A percentile compares a stretch with the other conserved stretches of the same genome.
Conservation (phyloP, 805 yeast species). For the Ogataea parapolymorpha region DNA sequence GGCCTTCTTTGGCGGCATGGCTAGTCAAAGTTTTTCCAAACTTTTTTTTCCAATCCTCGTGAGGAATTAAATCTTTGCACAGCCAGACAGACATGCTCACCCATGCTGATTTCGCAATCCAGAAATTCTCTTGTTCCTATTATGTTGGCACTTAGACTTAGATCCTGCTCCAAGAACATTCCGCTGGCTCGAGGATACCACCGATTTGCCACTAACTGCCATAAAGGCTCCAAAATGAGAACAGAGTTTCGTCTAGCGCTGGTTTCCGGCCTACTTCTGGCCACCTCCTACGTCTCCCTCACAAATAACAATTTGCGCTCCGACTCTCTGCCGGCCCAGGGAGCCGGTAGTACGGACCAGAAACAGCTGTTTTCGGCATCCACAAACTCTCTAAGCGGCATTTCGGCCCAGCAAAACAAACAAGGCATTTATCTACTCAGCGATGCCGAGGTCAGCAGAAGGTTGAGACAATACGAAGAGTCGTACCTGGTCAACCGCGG, state of each 20-base stretch:
- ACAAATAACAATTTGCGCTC: conserved; percentile 27
- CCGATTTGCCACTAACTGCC: neutral
- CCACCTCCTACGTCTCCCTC: conserved; percentile 32
- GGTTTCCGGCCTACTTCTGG: conserved; percentile 33
- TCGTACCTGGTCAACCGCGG: conserved; percentile 78
- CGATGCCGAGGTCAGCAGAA: conserved; percentile 68
- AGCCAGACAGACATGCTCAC: conserved; percentile 16
- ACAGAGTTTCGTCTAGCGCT: conserved; percentile 31
- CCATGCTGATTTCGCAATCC: conserved; percentile 13
- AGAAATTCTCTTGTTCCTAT: conserved; percentile 5
- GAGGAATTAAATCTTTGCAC: conserved; percentile 1
- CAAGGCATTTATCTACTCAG: conserved; percentile 55
- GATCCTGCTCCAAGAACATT: conserved; percentile 13
- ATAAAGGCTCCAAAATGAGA: conserved; percentile 24
- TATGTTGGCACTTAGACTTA: conserved; percentile 19
- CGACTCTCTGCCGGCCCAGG: conserved; percentile 27
- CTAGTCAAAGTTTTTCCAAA: conserved; percentile 9
- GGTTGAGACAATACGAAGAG: conserved; percentile 72
- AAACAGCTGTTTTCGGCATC: conserved; percentile 39
- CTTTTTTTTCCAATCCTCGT: conserved; percentile 5
- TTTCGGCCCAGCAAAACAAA: conserved; percentile 39
- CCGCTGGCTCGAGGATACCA: conserved; percentile 3
- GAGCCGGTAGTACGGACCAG: conserved; percentile 14
- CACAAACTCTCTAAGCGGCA: conserved; percentile 40
- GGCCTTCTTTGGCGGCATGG: conserved; percentile 80